A percentile compares a stretch with the other conserved stretches of the same genome.
These are phyloP conservation scores for Cardamine resedifolia DNA, from an alignment of 345 rosid species.

Conservation along the genomic window DNA sequence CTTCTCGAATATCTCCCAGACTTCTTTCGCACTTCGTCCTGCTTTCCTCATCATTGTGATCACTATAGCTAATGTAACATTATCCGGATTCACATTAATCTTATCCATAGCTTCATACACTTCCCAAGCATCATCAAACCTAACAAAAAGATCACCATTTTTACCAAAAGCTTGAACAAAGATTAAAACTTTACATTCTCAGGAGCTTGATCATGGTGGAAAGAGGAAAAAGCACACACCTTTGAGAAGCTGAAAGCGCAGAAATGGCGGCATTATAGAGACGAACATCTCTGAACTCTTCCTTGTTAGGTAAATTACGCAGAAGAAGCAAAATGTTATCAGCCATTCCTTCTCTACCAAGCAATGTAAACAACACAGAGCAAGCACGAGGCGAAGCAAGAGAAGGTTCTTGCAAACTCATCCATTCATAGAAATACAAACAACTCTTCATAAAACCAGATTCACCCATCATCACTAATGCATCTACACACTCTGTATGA, in stretches of 20 bases:
- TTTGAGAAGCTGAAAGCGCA: constrained; percentile 56
- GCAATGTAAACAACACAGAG: constrained; percentile 62
- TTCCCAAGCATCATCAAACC: constrained; percentile 74
- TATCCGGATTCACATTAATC: constrained; percentile 57
- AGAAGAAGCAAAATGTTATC: constrained; percentile 54
- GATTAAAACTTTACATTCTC: constrained; percentile 10
- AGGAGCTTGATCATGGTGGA: background rate
- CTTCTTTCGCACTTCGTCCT: constrained; percentile 69
- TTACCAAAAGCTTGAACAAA: background rate
- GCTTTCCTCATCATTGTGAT: constrained; percentile 70
- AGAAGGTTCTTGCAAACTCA: constrained; percentile 71
- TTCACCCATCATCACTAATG: constrained; percentile 58
- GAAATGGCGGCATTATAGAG: constrained; percentile 81
- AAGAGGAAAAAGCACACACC: constrained; percentile 40
- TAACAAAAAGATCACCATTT: constrained; percentile 26
- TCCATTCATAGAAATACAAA: constrained; percentile 83
- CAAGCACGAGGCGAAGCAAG: constrained; percentile 65
- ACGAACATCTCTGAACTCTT: constrained; percentile 60
- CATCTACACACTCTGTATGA: constrained; percentile 51
- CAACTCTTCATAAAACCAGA: constrained; percentile 52
- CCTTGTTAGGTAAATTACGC: constrained; percentile 58
- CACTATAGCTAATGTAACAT: constrained; percentile 74
- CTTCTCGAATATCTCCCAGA: constrained; percentile 71
- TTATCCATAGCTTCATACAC: constrained; percentile 68
- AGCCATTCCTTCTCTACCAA: constrained; percentile 67